A percentile compares a stretch with the other conserved stretches of the same genome.
Evolutionary conservation across 2,329 filamentous ascomycete species (phyloP).

Genomic region (Knoxdaviesia capensis): DNA sequence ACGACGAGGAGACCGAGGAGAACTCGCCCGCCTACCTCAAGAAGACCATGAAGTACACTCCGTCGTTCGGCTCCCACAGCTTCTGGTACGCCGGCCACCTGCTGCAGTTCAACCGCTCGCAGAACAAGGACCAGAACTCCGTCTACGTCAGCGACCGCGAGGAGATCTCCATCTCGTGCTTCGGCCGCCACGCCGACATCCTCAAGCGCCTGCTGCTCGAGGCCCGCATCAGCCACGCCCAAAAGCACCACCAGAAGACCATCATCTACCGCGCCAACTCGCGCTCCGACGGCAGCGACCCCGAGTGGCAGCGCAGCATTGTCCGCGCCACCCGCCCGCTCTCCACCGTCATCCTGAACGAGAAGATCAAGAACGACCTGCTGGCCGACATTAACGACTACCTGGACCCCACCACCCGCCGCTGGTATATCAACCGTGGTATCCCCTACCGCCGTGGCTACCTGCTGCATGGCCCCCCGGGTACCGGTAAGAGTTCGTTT

Average conservation of each 20-base stretch:
- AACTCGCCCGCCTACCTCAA: slow-evolving; percentile 9
- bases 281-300: slow-evolving; percentile 16
- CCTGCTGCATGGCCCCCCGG: slow-evolving; percentile 60
- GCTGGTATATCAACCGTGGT: slow-evolving; percentile 71
- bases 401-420: slow-evolving; percentile 36
- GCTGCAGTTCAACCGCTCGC: slow-evolving; percentile 34
- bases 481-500: slow-evolving; percentile 59
- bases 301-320: slow-evolving; percentile 41
- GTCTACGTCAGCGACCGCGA: slow-evolving; percentile 30
- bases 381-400: slow-evolving; percentile 43
- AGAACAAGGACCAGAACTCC: slow-evolving; percentile 21
- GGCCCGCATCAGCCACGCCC: slow-evolving; percentile 31
- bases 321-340: slow-evolving; percentile 38
- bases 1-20: slow-evolving; percentile 24
- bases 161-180: slow-evolving; percentile 38
- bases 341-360: slow-evolving; percentile 44
- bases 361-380: slow-evolving; percentile 36
- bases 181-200: slow-evolving; percentile 37
- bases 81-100: slow-evolving; percentile 45
- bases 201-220: slow-evolving; percentile 43
- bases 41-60: slow-evolving; percentile 29
- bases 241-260: slow-evolving; percentile 40
- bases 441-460: slow-evolving; percentile 77
- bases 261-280: slow-evolving; percentile 40
- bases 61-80: slow-evolving; percentile 43